Evolutionary conservation across 164 flowering plant species (phyloP), one percentile per base, ranked within the genome.

Genomic region (Aristolochia californica): DNA sequence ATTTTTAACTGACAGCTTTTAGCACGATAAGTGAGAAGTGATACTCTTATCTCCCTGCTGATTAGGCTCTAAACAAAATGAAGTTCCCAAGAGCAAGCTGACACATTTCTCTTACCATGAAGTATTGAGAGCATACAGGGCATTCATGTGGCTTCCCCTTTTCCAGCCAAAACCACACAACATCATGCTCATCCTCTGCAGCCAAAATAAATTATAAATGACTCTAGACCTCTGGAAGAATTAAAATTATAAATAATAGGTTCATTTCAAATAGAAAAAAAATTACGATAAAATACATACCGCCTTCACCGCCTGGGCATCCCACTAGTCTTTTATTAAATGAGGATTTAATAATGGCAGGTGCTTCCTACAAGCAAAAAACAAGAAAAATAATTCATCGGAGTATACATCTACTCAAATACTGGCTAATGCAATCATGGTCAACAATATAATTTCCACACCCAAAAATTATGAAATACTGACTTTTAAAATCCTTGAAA

Each of bases 131-230:
- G 63, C 97, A 91, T 57, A 85, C 96, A 9, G 97, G 89, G 63
- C 97, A 91, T 63, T 85, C 96, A 68, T 76, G 79, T 4, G 94
- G 84, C 72, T 81, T 81, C 80, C 73, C 89, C 66, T 87, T 91
- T 81, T 81, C 85, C 72, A 91, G 77, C 97, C 97, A 84, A 72
- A 91, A 91, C 97, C 97, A 91, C 60, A 91, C 91, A 64, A 87
- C 94, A 71, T 91, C 96, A 63, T 90, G 97, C 72, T 90, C 97
- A 68, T 90, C 95, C 80, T 80, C 85, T 76, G 66, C 57, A 64
- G 26, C 44, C n/a, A 5, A 40, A 57, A 11, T n/a, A 50, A 40
- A 16, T 16, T 26, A n/a, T n/a, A 52, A n/a, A 5, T 52, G n/a
- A 53, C 10, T 53, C 16, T 1, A 53, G 43, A 14, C 18, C n/a